These are phyloP conservation scores for Erodium moschatum DNA, from an alignment of 441 rosid genomes.

Conservation along the genomic window DNA sequence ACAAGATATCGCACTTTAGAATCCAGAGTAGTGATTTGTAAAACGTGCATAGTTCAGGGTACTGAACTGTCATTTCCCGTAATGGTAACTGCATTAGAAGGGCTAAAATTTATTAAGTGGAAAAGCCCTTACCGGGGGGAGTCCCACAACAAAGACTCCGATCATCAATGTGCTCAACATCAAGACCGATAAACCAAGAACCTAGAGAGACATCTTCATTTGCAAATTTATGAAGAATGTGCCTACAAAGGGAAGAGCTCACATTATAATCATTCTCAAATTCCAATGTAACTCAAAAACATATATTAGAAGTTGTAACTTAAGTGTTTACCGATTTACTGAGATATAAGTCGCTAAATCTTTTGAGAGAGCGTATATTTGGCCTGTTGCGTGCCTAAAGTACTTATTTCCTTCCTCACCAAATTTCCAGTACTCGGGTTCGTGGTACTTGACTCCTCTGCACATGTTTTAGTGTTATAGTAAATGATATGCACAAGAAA, in stretches of 20 bases:
- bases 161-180: slow-evolving; percentile 74
- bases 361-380: slow-evolving; percentile 70
- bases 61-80: too few species aligned
- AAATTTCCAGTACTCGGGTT: slow-evolving; percentile 83
- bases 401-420: slow-evolving; percentile 84
- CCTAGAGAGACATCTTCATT: slow-evolving; percentile 88
- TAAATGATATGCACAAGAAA: not conserved
- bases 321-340: slow-evolving; percentile 39
- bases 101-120: not conserved
- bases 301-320: not conserved
- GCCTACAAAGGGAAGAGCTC: slow-evolving; percentile 25
- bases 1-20: too few species aligned
- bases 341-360: slow-evolving; percentile 76
- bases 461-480: not conserved
- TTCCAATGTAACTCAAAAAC: not conserved
- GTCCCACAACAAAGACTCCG: slow-evolving; percentile 82
- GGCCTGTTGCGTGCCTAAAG: slow-evolving; percentile 84
- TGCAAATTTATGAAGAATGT: slow-evolving; percentile 71
- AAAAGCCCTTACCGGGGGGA: slow-evolving; percentile 44
- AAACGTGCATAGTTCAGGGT: too few species aligned
- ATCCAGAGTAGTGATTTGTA: too few species aligned
- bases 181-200: slow-evolving; percentile 71
- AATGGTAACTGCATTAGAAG: too few species aligned
- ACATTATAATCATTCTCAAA: not conserved
- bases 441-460: slow-evolving; percentile 69